Evolutionary conservation across 805 yeast genomes (phyloP), one percentile per base, ranked within the genome.

Genomic region (Zygotorulaspora chibaensis): DNA sequence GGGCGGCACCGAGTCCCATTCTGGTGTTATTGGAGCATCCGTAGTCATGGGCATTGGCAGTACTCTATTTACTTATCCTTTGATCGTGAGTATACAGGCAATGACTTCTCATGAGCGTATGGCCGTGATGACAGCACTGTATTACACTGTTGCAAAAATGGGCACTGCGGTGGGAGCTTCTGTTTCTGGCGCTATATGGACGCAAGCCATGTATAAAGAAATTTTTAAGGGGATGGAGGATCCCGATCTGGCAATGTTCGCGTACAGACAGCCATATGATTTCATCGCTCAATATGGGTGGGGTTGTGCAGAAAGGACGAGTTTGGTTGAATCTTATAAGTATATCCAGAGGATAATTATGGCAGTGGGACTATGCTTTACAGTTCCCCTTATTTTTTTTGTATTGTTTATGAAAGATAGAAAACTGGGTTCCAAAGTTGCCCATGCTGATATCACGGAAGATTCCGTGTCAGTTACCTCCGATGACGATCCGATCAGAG

Each of bases 121-220:
- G 82, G 87, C 87, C 3, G 73, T 78, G 33, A 75, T 80, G 26
- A 74, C 82, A 34, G 75, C 87, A 2, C 61, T 83, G 17, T 76
- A 78, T 60, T 70, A 79, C 53, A 71, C 87, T 2, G 59, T 75
- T 12, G 82, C 80, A 60, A 72, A 77, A 52, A 70, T 83, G 46
- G 90, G 90, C 10, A 62, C 77, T 11, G 84, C 87, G 6, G 59
- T 82, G 41, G 89, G 89, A 17, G 65, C 75, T 29, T 66, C 84
- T 20, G 76, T 84, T 13, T 74, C 85, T n/a, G 89, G 88, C 53
- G 87, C 87, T 27, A 72, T 83, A 35, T 84, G 88, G 88, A 77
- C 87, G 9, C 80, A 81, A 57, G 58, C 71, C n/a, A 67, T 84
- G 55, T 83, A 77, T 58, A 56, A 59, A 18, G 58, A 72, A 54